A percentile compares a stretch with the other conserved stretches of the same genome.
phyloP scores from a whole-genome alignment of 371 early-diverging fungal species.

The Thermomucor indicae-seudaticae region DNA sequence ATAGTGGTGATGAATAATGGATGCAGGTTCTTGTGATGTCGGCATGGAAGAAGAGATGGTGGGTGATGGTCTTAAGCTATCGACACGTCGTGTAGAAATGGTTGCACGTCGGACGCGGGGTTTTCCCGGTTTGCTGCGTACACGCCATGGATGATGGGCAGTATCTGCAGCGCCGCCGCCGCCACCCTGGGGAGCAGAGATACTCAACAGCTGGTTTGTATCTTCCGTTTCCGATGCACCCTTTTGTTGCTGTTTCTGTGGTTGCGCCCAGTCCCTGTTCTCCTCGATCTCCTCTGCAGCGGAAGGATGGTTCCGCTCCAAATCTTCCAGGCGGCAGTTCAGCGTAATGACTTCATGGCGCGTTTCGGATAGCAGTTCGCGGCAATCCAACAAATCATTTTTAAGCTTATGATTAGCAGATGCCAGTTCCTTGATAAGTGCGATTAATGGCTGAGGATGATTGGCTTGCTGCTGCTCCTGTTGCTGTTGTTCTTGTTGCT shows the following conservation, averaged over 20 bases:
- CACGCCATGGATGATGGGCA: background rate
- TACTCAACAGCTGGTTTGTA: conserved; percentile 4
- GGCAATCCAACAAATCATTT: conserved; percentile 32
- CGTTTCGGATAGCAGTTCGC: conserved; percentile 29
- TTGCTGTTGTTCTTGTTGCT: background rate
- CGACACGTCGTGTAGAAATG: background rate
- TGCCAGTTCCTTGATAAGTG: conserved; percentile 41
- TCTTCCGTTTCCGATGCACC: background rate
- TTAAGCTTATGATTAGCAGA: conserved; percentile 41
- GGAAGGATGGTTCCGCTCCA: conserved; percentile 5
- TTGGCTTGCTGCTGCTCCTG: background rate
- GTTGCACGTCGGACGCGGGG: background rate
- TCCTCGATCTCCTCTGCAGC: no score
- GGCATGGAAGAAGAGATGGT: conserved; percentile 13
- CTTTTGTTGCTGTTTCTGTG: background rate
- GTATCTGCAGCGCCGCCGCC: no score
- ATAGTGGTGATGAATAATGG: conserved; percentile 42
- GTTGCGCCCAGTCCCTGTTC: no score
- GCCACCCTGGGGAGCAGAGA: conserved; percentile 14
- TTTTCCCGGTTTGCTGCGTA: background rate
- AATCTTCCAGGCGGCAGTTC: conserved; percentile 15
- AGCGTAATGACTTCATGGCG: conserved; percentile 23
- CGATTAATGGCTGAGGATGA: conserved; percentile 12
- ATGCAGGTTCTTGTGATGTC: conserved; percentile 3
- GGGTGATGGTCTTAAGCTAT: conserved; percentile 9